Conservation (phyloP, 2,329 filamentous ascomycete species). For the Venturia effusa region DNA sequence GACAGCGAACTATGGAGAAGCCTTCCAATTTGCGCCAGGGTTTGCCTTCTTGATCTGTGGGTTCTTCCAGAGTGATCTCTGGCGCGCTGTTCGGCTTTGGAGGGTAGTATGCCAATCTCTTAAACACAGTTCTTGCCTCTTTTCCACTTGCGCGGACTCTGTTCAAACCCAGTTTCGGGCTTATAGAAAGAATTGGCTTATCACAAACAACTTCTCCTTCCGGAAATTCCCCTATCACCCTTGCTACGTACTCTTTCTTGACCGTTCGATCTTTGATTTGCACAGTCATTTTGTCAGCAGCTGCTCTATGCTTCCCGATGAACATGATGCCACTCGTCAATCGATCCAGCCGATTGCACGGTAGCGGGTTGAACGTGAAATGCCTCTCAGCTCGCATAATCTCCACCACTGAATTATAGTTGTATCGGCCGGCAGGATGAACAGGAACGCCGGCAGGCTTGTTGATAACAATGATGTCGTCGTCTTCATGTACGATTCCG, state of each 20-base stretch:
- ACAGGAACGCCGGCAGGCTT: conserved; percentile 94
- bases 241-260: conserved; percentile 88
- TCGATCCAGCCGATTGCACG: conserved; percentile 89
- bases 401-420: conserved; percentile 88
- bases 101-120: conserved; percentile 83
- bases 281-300: conserved; percentile 63
- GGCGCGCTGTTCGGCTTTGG: conserved; percentile 25
- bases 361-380: conserved; percentile 47
- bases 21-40: conserved; percentile 52
- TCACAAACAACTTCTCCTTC: conserved; percentile 87
- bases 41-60: conserved; percentile 13
- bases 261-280: conserved; percentile 75
- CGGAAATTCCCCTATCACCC: conserved; percentile 84
- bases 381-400: conserved; percentile 73
- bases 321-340: conserved; percentile 98
- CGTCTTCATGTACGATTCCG: conserved; percentile 77
- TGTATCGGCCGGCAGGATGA: conserved; percentile 89
- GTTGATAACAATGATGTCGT: conserved; percentile 91
- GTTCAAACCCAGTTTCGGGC: conserved; percentile 88
- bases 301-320: conserved; percentile 73
- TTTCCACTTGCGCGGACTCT: conserved; percentile 91
- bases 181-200: conserved; percentile 87
- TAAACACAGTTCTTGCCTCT: conserved; percentile 81
- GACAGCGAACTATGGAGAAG: conserved; percentile 89
- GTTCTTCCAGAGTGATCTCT: conserved; percentile 15